A percentile compares a stretch with the other conserved stretches of the same genome.
These are phyloP conservation scores for Juncus inflexus DNA, from an alignment of 176 grass and related monocot genomes.

Conservation along the genomic window DNA sequence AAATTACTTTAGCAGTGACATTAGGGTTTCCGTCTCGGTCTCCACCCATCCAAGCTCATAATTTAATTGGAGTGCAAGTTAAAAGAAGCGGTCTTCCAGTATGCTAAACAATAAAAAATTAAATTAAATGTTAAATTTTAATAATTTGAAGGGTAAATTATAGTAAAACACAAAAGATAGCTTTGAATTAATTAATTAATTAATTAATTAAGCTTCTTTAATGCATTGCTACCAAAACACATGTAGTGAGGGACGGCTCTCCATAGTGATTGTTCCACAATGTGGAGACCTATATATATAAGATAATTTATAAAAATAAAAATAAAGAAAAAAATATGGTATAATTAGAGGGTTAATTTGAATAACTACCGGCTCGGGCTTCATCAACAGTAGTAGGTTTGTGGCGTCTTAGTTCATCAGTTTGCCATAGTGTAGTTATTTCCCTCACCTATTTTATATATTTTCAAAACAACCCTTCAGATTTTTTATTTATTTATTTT, in stretches of 20 bases:
- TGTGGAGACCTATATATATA: constrained; percentile 56
- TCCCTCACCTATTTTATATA: constrained; percentile 54
- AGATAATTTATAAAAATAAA: neutral
- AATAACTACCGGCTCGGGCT: constrained; percentile 52
- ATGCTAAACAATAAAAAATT: constrained; percentile 35
- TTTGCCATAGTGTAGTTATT: constrained; percentile 83
- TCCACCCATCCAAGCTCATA: constrained; percentile 87
- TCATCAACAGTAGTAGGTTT: constrained; percentile 87
- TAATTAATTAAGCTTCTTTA: constrained; percentile 53
- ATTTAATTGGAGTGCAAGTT: constrained; percentile 77
- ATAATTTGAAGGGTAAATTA: neutral
- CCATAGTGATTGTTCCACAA: constrained; percentile 93
- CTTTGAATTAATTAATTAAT: neutral
- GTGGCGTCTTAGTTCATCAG: constrained; percentile 70
- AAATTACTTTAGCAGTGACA: constrained; percentile 77
- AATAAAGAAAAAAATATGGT: constrained; percentile 6
- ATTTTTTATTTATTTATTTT: too few species aligned
- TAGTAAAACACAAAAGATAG: constrained; percentile 5
- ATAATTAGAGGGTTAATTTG: constrained; percentile 1
- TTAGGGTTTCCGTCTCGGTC: constrained; percentile 83
- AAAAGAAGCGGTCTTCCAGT: constrained; percentile 74
- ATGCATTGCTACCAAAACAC: constrained; percentile 67
- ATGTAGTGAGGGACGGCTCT: constrained; percentile 77
- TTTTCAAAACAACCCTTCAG: too few species aligned
- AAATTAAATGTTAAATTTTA: constrained; percentile 1